phyloP scores from a whole-genome alignment of 192 early-diverging fungal genomes.

The Coemansia sp. region DNA sequence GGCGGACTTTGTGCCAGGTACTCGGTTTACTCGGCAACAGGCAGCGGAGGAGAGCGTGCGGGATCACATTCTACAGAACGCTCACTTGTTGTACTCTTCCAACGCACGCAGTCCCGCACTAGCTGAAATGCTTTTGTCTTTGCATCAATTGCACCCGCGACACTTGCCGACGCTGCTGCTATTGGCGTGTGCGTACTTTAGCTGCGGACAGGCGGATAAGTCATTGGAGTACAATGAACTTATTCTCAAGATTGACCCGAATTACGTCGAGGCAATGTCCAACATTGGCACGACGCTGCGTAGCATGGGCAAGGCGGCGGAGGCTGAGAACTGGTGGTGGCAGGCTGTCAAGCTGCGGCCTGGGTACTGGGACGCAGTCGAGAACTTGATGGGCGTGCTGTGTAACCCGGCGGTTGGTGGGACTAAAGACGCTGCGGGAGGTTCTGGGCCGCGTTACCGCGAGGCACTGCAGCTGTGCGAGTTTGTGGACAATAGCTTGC shows the following conservation, averaged over 20 bases:
- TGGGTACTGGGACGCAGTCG: slow-evolving; percentile 90
- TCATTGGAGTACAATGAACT: slow-evolving; percentile 80
- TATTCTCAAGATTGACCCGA: slow-evolving; percentile 78
- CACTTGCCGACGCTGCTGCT: slow-evolving; percentile 85
- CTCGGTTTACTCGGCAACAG: slow-evolving; percentile 29
- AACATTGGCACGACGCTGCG: slow-evolving; percentile 90
- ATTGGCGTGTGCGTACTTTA: slow-evolving; percentile 86
- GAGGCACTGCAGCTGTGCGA: slow-evolving; percentile 85
- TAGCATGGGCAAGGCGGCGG: slow-evolving; percentile 66
- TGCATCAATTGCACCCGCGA: slow-evolving; percentile 57
- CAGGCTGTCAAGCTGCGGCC: slow-evolving; percentile 79
- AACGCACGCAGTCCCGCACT: slow-evolving; percentile 57
- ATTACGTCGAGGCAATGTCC: slow-evolving; percentile 89
- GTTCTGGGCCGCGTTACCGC: slow-evolving; percentile 57
- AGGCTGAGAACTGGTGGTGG: slow-evolving; percentile 86
- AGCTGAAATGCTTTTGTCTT: slow-evolving; percentile 50
- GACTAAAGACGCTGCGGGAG: not conserved
- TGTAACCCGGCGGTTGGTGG: slow-evolving; percentile 47
- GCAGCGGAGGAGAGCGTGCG: slow-evolving; percentile 31
- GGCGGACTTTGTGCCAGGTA: slow-evolving; percentile 41
- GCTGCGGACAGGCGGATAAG: slow-evolving; percentile 66
- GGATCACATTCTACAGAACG: slow-evolving; percentile 63
- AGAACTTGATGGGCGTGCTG: slow-evolving; percentile 82
- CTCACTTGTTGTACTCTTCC: slow-evolving; percentile 62
- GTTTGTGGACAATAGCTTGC: slow-evolving; percentile 68